phyloP scores from a whole-genome alignment of 2,329 filamentous ascomycete genomes.

The Fusarium sp. region DNA sequence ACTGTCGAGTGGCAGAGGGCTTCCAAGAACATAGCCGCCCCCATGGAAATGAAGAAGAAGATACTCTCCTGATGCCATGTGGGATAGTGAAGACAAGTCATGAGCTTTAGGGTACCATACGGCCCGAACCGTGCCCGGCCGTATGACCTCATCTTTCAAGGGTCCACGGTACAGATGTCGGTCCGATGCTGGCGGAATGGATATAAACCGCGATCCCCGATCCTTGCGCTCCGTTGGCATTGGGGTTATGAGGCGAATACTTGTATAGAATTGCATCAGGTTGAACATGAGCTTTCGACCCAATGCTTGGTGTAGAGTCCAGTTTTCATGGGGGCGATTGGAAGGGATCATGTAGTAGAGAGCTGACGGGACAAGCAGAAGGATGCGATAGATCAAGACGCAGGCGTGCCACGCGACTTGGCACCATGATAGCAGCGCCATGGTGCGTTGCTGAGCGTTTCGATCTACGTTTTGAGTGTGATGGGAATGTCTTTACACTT shows the following conservation, averaged over 20 bases:
- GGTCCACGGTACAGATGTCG: neutral
- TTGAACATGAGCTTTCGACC: neutral
- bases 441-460: too few relatives aligned
- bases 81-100: neutral
- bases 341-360: neutral
- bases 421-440: neutral
- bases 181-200: neutral
- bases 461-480: accelerated
- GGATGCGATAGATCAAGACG: neutral
- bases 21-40: neutral
- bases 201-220: neutral
- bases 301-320: neutral
- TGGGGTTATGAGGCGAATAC: neutral
- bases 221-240: neutral
- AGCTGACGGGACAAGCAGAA: neutral
- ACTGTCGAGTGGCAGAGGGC: neutral
- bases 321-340: neutral
- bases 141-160: neutral
- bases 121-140: neutral
- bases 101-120: neutral
- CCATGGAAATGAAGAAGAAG: neutral
- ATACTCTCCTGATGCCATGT: neutral
- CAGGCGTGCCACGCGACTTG: neutral
- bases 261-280: neutral
- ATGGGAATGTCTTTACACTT: neutral